Evolutionary conservation across 106 monocot species (phyloP).

Genomic region (Gastrodia elata): DNA sequence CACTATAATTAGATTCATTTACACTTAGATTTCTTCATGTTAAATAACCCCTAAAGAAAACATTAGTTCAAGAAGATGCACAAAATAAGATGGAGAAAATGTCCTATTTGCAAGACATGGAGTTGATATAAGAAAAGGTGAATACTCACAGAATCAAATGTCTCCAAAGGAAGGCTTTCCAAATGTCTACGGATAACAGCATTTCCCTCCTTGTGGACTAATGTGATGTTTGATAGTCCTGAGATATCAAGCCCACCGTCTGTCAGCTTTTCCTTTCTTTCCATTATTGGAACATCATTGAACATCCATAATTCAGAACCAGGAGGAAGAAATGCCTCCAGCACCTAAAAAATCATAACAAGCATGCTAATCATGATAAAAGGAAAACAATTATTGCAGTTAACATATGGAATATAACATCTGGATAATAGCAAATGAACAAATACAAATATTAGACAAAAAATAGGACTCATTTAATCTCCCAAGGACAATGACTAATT

Average conservation of each 20-base stretch:
- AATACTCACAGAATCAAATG: slow-evolving; percentile 88
- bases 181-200: slow-evolving; percentile 82
- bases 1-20: too few relatives aligned
- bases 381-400: neutral
- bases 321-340: slow-evolving; percentile 90
- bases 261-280: slow-evolving; percentile 71
- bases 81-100: neutral
- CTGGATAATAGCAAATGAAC: neutral
- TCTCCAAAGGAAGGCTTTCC: slow-evolving; percentile 75
- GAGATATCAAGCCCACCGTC: slow-evolving; percentile 75
- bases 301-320: slow-evolving; percentile 91
- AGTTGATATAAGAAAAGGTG: neutral
- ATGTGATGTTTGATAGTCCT: slow-evolving; percentile 53
- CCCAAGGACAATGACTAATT: neutral
- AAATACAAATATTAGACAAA: neutral
- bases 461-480: neutral
- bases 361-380: neutral
- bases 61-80: neutral
- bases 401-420: neutral
- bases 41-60: too few relatives aligned
- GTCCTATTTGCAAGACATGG: neutral
- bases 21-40: too few relatives aligned
- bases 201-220: slow-evolving; percentile 89
- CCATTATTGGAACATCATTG: slow-evolving; percentile 77
- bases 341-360: slow-evolving; percentile 33